Conservation (phyloP, 495 filamentous ascomycete species). For the Stereocaulon alpinum region DNA sequence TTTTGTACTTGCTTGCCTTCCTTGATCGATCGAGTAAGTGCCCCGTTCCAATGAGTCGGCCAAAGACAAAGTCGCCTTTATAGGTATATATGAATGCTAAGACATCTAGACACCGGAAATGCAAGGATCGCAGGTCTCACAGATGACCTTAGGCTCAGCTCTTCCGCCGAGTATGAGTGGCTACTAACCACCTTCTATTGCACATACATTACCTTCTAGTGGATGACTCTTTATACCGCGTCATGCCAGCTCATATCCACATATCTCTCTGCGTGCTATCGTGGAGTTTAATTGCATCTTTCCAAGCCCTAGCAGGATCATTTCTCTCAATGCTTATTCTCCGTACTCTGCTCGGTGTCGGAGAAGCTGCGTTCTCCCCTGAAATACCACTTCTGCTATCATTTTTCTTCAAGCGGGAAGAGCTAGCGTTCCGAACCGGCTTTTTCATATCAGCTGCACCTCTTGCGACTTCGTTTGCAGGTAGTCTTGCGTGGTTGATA, state of each 20-base stretch:
- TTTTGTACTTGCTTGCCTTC: conserved; percentile 72
- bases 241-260: conserved; percentile 49
- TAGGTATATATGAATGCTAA: background rate
- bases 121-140: conserved; percentile 63
- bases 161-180: conserved; percentile 51
- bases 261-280: conserved; percentile 40
- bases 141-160: conserved; percentile 48
- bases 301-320: conserved; percentile 54
- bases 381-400: conserved; percentile 54
- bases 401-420: conserved; percentile 48
- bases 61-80: background rate
- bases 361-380: conserved; percentile 47
- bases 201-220: conserved; percentile 65
- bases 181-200: conserved; percentile 56
- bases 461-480: conserved; percentile 57
- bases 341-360: conserved; percentile 42
- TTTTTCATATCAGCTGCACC: conserved; percentile 53
- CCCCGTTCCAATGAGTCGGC: background rate
- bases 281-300: conserved; percentile 57
- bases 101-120: conserved; percentile 59
- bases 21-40: conserved; percentile 62
- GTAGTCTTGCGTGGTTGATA: conserved; percentile 49
- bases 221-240: conserved; percentile 55
- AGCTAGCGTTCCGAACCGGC: conserved; percentile 48
- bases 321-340: conserved; percentile 36